Base-by-base conservation (phyloP, 331 rosid species). In the Quercus lobata region DNA sequence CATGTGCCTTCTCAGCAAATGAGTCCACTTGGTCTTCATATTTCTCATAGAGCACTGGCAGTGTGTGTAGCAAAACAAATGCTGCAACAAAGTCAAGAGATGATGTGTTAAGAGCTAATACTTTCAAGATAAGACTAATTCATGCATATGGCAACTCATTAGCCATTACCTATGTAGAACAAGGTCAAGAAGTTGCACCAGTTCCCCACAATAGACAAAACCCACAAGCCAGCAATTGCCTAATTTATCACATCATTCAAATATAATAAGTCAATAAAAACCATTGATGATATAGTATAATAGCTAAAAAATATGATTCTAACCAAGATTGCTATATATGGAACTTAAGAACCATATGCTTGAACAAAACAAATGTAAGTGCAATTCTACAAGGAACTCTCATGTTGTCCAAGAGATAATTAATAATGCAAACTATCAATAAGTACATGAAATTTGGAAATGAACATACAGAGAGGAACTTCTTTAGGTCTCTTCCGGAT, bases 221-320 rank as follows among this genome's bases (percentile, higher is more conserved):
- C 86, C 98, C 98, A 94, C 75, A 94, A 89, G 82, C 92, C 97
- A 84, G 95, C 97, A 81, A 94, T 90, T 44, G 83, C 95, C 97
- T 94, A 75, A 57, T 57, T 18, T 35, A 75, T 30, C 72, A 58
- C 27, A 79, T 9, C 19, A 72, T 49, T 46, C 35, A 21, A 8
- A 14, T 29, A 53, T 41, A 14, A 61, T 3, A 16, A 21, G 21
- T 25, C 35, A 54, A 7, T 12, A 55, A 16, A 24, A 54, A 8
- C 49, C 25, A 25, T 54, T 29, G n/a, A 30, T 7, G 10, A 32
- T 29, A 73, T 21, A 49, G 24, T 5, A 53, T 35, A 2, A 49
- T 11, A 15, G 25, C 21, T 19, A 49, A 61, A 15, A 44, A 27
- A 24, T 8, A 68, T 46, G n/a, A 68, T 34, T 7, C 27, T 7